Evolutionary conservation across 805 yeast species (phyloP), one percentile per base, ranked within the genome.

Genomic region (Ogataea trehalophila): DNA sequence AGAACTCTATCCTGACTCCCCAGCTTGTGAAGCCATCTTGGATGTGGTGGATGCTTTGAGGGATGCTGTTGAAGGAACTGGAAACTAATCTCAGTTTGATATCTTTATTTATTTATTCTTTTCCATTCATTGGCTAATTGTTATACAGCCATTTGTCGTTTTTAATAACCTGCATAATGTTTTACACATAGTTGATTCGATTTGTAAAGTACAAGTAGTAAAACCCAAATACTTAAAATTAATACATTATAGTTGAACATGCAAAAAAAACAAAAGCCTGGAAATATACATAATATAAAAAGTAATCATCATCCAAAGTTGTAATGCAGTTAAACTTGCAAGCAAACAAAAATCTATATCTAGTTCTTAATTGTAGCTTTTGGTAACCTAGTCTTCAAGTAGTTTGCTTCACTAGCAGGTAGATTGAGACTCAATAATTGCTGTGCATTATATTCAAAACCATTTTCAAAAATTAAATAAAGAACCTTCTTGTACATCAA

Each of bases 1-100:
- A 48, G 97, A 90, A 55, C 69, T 73, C 45, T 83, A 83, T 58
- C 92, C 96, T 0, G 97, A 91, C 50, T 87, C 96, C 4, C 98
- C 99, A 0, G 96, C 98, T 0, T 79, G 96, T 2, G 75, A 76
- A 2, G 96, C 97, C 0, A 83, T 94, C 46, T 65, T 89, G 50
- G 85, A 83, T 43, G 96, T 94, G 35, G 95, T 92, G 14, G 91
- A 85, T 59, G 71, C 73, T 1, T 66, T 85, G 50, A 66, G 88
- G 55, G 89, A 81, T 29, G 55, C 50, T 26, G 48, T 59, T 18
- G 65, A 61, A 41, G 47, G 31, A 44, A 17, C 29, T 11, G 14
- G 17, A 13, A 20, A 33, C 5, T 41, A 17, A 39, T 23, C 6
- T 13, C 20, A 2, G 6, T 26, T 39, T n/a, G 1, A 31, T 41